Percentiles rank a stretch among this genome's conserved stretches.
Conservation (phyloP, 2,329 filamentous ascomycete genomes). For the Thielaviopsis punctulata region DNA sequence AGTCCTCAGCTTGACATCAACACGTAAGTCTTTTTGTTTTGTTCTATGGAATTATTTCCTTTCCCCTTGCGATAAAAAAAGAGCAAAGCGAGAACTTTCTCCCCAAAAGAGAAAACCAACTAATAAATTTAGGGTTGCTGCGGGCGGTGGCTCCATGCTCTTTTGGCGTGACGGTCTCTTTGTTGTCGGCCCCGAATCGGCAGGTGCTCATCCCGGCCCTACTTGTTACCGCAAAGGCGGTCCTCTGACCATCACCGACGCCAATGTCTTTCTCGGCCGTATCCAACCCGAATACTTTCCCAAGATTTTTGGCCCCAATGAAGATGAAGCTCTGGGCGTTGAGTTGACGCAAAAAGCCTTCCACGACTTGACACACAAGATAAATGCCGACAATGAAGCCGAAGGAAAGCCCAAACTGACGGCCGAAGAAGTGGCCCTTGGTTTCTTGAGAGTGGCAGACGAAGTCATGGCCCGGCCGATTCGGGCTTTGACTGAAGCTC, state of each 20-base stretch:
- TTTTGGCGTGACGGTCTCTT: slow-evolving; percentile 86
- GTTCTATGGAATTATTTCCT: neutral
- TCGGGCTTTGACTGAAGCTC: slow-evolving; percentile 75
- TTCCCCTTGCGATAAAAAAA: no score
- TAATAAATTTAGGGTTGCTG: slow-evolving; percentile 55
- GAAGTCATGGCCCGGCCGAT: slow-evolving; percentile 87
- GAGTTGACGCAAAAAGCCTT: slow-evolving; percentile 61
- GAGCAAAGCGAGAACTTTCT: no score
- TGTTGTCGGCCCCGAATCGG: slow-evolving; percentile 77
- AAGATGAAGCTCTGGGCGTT: slow-evolving; percentile 63
- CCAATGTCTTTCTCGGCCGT: slow-evolving; percentile 70
- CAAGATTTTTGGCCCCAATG: slow-evolving; percentile 83
- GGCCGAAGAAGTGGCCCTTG: slow-evolving; percentile 71
- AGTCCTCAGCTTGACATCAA: slow-evolving; percentile 89
- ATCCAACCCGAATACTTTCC: slow-evolving; percentile 84
- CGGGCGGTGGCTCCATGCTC: slow-evolving; percentile 67
- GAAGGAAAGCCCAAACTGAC: slow-evolving; percentile 58
- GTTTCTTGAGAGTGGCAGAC: slow-evolving; percentile 79
- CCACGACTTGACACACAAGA: slow-evolving; percentile 55
- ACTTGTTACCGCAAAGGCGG: slow-evolving; percentile 84
- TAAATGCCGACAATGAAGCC: slow-evolving; percentile 35
- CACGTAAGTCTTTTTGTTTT: slow-evolving; percentile 27
- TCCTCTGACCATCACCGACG: slow-evolving; percentile 82
- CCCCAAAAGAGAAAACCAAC: no score
- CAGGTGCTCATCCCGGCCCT: slow-evolving; percentile 75